Conservation (phyloP, 371 early-diverging fungal species). For the Circinella umbellata region DNA sequence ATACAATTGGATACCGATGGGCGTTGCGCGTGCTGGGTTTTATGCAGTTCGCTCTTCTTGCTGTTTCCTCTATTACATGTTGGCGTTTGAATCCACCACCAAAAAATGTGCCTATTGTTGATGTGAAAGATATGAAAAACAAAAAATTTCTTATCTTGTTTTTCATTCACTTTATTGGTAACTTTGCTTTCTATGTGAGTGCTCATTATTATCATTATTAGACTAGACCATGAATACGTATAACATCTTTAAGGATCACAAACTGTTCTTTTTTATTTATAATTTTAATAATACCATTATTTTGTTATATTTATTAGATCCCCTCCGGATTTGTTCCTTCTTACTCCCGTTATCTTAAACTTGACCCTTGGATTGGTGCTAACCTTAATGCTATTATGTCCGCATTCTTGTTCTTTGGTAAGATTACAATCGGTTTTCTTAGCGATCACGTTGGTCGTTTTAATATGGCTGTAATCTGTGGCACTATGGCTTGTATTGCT, state of each 20-base stretch:
- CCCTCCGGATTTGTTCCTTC: conserved; percentile 22
- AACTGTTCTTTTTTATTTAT: background rate
- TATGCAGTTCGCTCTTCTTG: conserved; percentile 35
- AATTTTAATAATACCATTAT: background rate
- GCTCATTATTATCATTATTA: background rate
- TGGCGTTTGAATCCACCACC: conserved; percentile 14
- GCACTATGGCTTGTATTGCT: conserved; percentile 44
- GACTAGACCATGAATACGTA: too few species aligned
- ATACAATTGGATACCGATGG: conserved; percentile 62
- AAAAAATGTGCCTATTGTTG: conserved; percentile 38
- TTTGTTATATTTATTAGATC: background rate
- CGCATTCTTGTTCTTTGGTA: conserved; percentile 50
- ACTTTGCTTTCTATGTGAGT: conserved; percentile 36
- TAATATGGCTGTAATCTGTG: conserved; percentile 55
- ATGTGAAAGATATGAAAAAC: conserved; percentile 30
- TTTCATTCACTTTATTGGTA: conserved; percentile 34
- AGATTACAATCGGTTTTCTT: conserved; percentile 45
- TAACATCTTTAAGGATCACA: too few species aligned
- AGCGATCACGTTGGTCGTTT: conserved; percentile 63
- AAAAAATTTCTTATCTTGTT: conserved; percentile 28
- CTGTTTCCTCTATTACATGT: conserved; percentile 10
- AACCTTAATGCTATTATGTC: conserved; percentile 52
- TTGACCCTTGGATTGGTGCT: conserved; percentile 38
- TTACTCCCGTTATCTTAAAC: conserved; percentile 33
- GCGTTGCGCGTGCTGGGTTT: conserved; percentile 60